Evolutionary conservation across 208 protist species (phyloP), one percentile per base, ranked within the genome.

Genomic region (Borovskyia barvae): DNA sequence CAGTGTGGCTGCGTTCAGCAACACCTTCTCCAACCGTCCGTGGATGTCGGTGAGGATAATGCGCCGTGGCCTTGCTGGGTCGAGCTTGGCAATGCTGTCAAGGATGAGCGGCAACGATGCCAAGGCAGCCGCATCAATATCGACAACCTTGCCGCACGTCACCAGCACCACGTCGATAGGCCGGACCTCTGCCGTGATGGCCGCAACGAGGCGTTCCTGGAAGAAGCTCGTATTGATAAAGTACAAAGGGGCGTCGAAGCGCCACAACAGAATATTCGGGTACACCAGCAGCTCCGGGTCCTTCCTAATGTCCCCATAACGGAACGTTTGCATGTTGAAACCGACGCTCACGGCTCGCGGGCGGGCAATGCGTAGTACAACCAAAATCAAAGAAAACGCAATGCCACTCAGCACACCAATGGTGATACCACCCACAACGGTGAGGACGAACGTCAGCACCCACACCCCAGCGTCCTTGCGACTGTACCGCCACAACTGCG

Each of bases 241-340:
- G 42, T 78, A 80, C 25, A 85, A 61, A 14, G 77, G 77, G 35
- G 77, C 77, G 37, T 85, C 77, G 39, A 85, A 85, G 46, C 73
- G 73, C 77, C 77, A 85, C 49, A 85, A 50, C 12, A 85, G 69
- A 12, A 85, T 76, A 39, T 78, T 73, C n/a, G 77, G 77, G 56
- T 85, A 80, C 25, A 85, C 77, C 9, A 85, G 74, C 48, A 80
- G 70, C 70, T 85, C 72, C 15, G 69, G 65, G 22, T 85, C 77
- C 42, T 85, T 75, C 45, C 66, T 54, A 37, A 84, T 64, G 47
- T 84, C 73, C 28, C 72, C 77, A 51, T 77, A 84, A 50, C 50
- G 66, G 30, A 73, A 73, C 1, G 66, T 84, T 33, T 56, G 58
- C 61, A 76, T 68, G 70, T 73, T 78, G 54, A 85, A 85, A 35